Conservation (phyloP, 352 stramenopile genomes). For the Peronospora tabacina region DNA sequence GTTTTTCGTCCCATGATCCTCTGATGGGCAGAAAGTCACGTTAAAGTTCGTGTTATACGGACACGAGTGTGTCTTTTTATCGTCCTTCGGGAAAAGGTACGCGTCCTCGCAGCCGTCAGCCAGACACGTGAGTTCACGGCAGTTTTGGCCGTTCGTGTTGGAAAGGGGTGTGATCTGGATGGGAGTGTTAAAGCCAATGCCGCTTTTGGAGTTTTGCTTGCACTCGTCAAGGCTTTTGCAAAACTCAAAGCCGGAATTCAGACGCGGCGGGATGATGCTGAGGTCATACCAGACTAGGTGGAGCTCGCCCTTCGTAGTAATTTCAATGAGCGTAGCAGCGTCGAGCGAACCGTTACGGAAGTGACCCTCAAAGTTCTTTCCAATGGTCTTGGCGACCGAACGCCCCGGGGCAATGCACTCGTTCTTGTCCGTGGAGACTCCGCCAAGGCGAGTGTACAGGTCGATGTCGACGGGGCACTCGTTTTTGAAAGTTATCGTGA, state of each 20-base stretch:
- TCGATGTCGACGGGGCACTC: constrained; percentile 42
- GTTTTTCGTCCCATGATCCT: constrained; percentile 6
- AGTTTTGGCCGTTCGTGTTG: constrained; percentile 59
- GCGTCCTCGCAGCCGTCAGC: constrained; percentile 51
- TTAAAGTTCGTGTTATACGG: constrained; percentile 49
- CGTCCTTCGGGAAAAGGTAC: constrained; percentile 63
- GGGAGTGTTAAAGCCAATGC: constrained; percentile 61
- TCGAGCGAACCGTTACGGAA: constrained; percentile 54
- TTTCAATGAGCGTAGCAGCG: constrained; percentile 55
- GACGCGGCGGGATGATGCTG: constrained; percentile 56
- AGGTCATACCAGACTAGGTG: constrained; percentile 63
- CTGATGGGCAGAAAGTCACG: constrained; percentile 59
- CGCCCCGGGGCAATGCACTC: constrained; percentile 33
- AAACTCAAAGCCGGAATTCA: constrained; percentile 46
- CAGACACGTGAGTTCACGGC: constrained; percentile 47
- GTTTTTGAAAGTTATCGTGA: constrained; percentile 45
- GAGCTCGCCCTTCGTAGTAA: constrained; percentile 32
- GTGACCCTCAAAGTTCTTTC: constrained; percentile 61
- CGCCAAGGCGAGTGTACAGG: constrained; percentile 44
- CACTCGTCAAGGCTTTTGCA: constrained; percentile 59
- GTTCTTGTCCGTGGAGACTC: constrained; percentile 41
- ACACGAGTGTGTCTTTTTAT: constrained; percentile 71
- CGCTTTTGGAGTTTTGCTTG: constrained; percentile 45
- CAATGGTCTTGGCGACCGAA: constrained; percentile 34
- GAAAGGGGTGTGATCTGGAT: constrained; percentile 44